Percentiles rank a stretch among this genome's conserved stretches.
These are phyloP conservation scores for Teratosphaeria epicoccoides DNA, from an alignment of 2,329 filamentous ascomycete genomes.

Conservation along the genomic window DNA sequence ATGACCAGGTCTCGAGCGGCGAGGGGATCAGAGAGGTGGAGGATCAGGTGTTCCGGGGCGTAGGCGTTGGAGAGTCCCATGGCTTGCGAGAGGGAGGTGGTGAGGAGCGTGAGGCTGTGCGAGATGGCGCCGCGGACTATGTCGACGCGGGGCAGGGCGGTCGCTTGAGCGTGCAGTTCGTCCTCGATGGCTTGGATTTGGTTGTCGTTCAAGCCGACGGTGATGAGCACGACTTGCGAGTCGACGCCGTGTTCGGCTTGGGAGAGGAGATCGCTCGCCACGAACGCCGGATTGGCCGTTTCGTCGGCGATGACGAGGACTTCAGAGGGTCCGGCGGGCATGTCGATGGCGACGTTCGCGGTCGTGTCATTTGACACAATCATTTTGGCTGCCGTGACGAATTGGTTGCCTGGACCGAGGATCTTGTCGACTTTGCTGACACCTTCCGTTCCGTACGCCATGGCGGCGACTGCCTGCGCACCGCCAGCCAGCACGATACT, in stretches of 20 bases:
- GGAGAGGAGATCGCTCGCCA: slow-evolving; percentile 85
- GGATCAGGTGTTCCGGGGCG: slow-evolving; percentile 89
- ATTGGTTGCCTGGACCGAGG: slow-evolving; percentile 92
- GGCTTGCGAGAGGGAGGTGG: slow-evolving; percentile 66
- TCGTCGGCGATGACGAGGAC: slow-evolving; percentile 92
- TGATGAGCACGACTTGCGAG: slow-evolving; percentile 86
- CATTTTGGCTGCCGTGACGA: slow-evolving; percentile 98
- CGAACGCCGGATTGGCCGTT: slow-evolving; percentile 81
- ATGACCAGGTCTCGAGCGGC: slow-evolving; percentile 65
- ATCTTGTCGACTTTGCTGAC: slow-evolving; percentile 98
- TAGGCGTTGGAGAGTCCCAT: slow-evolving; percentile 82
- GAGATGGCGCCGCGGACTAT: slow-evolving; percentile 84
- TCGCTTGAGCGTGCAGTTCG: slow-evolving; percentile 78
- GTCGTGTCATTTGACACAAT: slow-evolving; percentile 94
- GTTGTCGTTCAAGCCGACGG: slow-evolving; percentile 63
- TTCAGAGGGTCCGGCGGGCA: slow-evolving; percentile 94
- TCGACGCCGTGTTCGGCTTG: slow-evolving; percentile 96
- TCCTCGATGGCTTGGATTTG: slow-evolving; percentile 78
- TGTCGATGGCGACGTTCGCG: slow-evolving; percentile 90
- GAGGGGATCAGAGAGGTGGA: slow-evolving; percentile 73
- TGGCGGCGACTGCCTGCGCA: slow-evolving; percentile 87
- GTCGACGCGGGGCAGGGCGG: slow-evolving; percentile 76
- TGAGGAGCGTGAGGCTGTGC: slow-evolving; percentile 78
- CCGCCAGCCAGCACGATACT: slow-evolving; percentile 93
- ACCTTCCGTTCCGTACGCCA: slow-evolving; percentile 94